A percentile compares a stretch with the other conserved stretches of the same genome.
phyloP scores from a whole-genome alignment of 495 filamentous ascomycete species.

The Bombardia bombarda region DNA sequence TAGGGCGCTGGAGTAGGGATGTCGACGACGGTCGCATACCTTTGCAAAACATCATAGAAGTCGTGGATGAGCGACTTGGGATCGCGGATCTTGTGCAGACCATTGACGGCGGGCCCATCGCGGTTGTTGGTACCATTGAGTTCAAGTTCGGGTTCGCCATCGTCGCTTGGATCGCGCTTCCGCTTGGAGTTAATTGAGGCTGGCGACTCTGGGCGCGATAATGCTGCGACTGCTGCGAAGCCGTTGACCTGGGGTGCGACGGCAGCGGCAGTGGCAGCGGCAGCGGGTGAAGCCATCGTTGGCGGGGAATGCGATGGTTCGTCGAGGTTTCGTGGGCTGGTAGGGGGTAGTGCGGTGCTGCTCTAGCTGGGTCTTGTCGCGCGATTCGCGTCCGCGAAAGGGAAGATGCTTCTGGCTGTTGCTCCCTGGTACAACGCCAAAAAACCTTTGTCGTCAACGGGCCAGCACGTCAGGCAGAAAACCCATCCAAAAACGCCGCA shows the following conservation, averaged over 20 bases:
- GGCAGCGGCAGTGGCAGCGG: constrained; percentile 15
- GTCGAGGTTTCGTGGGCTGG: constrained; percentile 11
- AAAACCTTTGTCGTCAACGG: constrained; percentile 15
- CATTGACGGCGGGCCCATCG: constrained; percentile 22
- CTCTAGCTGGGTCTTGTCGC: constrained; percentile 24
- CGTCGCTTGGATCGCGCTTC: constrained; percentile 45
- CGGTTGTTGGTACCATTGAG: constrained; percentile 17
- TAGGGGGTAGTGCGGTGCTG: constrained; percentile 13
- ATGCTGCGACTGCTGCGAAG: constrained; percentile 26
- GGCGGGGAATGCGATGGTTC: constrained; percentile 4
- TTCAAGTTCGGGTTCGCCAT: constrained; percentile 18
- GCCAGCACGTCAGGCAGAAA: constrained; percentile 9
- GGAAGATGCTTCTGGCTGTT: constrained; percentile 9
- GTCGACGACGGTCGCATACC: constrained; percentile 24
- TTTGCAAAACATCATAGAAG: constrained; percentile 36
- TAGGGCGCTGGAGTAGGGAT: no score
- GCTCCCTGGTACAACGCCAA: constrained; percentile 18
- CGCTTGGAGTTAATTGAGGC: constrained; percentile 39
- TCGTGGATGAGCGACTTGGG: constrained; percentile 26
- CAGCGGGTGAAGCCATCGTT: constrained; percentile 36
- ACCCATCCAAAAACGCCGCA: constrained; percentile 19
- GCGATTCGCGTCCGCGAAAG: constrained; percentile 33
- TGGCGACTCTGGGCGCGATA: constrained; percentile 32
- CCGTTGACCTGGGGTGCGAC: constrained; percentile 23
- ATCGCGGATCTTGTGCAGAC: constrained; percentile 12